Evolutionary conservation across 73 alveolate genomes (phyloP), one percentile per base, ranked within the genome.

Genomic region (Diophrys sp.): DNA sequence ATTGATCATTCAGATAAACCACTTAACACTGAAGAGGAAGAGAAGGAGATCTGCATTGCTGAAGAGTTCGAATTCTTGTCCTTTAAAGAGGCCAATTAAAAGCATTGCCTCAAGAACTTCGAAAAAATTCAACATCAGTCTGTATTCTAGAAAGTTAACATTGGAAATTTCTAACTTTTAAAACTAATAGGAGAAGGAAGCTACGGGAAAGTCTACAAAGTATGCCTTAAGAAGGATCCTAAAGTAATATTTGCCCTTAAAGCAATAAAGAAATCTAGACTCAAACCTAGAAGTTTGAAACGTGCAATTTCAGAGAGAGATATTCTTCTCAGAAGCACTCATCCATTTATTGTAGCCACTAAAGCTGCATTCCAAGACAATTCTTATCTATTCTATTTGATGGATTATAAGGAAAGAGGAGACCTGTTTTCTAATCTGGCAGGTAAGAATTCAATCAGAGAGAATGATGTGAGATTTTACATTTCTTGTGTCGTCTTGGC

Each of bases 331-430:
- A 5, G 62, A 18, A 11, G n/a, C 18, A 44, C 18, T 11, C 62
- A 44, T 55, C 77, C 34, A 2, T 81, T 89, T 72, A 68, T 89
- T 14, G 87, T 89, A 1, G 85, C 86, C 75, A 80, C 86, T 90
- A 75, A 79, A 29, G 72, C 82, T 30, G 84, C 93, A 5, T 89
- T 89, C 70, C 75, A 85, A 71, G 96, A 89, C 56, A 70, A 44
- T 33, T 84, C 80, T 73, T 56, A 81, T 66, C 68, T 86, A 29
- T 89, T 74, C 71, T 55, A 84, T 69, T 84, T 85, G 1, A 69
- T 83, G 62, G 93, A 86, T 57, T 89, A 73, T 28, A 56, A 80
- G 76, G 71, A 81, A 0, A 92, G 93, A 56, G 96, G 96, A 8
- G 93, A 89, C 67, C 78, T 89, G 31, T 29, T 89, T 70, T 85